Evolutionary conservation across 2,329 filamentous ascomycete genomes (phyloP).

Genomic region (Domatiomyces globalis): DNA sequence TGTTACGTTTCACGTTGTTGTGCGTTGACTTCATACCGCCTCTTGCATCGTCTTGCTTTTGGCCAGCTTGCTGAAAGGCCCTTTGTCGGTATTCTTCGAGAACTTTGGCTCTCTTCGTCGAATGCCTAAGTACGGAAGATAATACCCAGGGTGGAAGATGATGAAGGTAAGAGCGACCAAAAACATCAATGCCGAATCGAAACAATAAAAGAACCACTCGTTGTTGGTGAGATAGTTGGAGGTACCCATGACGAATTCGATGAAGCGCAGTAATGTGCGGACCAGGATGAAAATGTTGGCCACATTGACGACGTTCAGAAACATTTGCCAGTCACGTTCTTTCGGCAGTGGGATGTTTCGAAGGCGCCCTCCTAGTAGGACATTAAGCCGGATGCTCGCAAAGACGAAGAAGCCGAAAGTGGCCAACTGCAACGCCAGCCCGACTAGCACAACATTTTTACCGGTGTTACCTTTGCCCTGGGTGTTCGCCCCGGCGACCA

Average conservation of each 20-base stretch:
- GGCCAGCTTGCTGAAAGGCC: slow-evolving; percentile 5
- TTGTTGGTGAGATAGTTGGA: slow-evolving; percentile 10
- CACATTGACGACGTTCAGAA: slow-evolving; percentile 9
- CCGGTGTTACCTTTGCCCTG: slow-evolving; percentile 17
- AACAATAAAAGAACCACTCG: slow-evolving; percentile 13
- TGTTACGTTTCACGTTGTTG: no score
- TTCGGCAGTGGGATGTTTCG: background rate
- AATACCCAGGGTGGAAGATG: slow-evolving; percentile 10
- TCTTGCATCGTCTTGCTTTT: slow-evolving; percentile 3
- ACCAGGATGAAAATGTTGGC: slow-evolving; percentile 10
- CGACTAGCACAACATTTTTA: slow-evolving; percentile 32
- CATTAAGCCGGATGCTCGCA: slow-evolving; percentile 25
- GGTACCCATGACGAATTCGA: slow-evolving; percentile 9
- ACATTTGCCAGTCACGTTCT: slow-evolving; percentile 5
- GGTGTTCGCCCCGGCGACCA: slow-evolving; percentile 22
- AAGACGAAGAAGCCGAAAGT: slow-evolving; percentile 38
- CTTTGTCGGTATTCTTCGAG: slow-evolving; percentile 8
- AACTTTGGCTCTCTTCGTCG: slow-evolving; percentile 7
- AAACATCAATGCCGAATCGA: slow-evolving; percentile 10
- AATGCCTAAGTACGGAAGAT: slow-evolving; percentile 10
- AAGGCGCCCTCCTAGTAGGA: slow-evolving; percentile 2
- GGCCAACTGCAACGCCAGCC: slow-evolving; percentile 36
- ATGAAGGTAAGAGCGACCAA: slow-evolving; percentile 7
- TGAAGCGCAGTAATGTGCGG: slow-evolving; percentile 8
- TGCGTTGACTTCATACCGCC: slow-evolving; percentile 1